phyloP scores from a whole-genome alignment of 2,329 filamentous ascomycete genomes.

The Gyromitra esculenta region DNA sequence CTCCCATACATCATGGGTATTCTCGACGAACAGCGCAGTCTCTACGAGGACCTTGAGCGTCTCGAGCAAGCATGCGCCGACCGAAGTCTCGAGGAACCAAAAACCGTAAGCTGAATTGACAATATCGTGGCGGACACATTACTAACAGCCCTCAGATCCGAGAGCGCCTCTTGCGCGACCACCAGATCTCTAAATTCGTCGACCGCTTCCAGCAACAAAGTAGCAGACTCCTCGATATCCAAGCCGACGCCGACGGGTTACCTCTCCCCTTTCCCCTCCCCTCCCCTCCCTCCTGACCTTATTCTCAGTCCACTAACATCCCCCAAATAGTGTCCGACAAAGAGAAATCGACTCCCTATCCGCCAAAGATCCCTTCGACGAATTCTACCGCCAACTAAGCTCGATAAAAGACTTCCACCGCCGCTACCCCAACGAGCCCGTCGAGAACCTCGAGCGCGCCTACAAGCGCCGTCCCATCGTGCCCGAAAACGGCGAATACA shows the following conservation, averaged over 20 bases:
- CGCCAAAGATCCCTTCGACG: conserved; percentile 84
- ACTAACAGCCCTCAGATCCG: conserved; percentile 73
- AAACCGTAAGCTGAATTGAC: conserved; percentile 69
- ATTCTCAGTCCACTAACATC: neutral
- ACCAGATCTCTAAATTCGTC: conserved; percentile 88
- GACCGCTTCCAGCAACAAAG: conserved; percentile 89
- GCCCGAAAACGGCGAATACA: conserved; percentile 32
- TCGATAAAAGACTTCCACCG: conserved; percentile 88
- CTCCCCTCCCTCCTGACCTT: too few species aligned
- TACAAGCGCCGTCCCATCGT: conserved; percentile 78
- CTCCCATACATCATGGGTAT: conserved; percentile 62
- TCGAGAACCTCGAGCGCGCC: conserved; percentile 92
- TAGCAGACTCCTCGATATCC: conserved; percentile 79
- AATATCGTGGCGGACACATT: conserved; percentile 2
- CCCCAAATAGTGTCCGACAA: conserved; percentile 66
- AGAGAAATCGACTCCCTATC: conserved; percentile 86
- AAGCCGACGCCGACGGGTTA: conserved; percentile 75
- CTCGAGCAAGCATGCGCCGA: conserved; percentile 94
- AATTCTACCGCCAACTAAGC: conserved; percentile 86
- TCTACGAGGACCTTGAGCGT: conserved; percentile 96
- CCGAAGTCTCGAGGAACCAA: conserved; percentile 86
- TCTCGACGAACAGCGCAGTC: conserved; percentile 89
- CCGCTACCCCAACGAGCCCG: conserved; percentile 90
- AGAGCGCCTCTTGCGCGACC: conserved; percentile 87
- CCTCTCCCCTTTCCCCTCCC: neutral